These are phyloP conservation scores for Inga oerstediana DNA, from an alignment of 306 rosid species.

Conservation along the genomic window DNA sequence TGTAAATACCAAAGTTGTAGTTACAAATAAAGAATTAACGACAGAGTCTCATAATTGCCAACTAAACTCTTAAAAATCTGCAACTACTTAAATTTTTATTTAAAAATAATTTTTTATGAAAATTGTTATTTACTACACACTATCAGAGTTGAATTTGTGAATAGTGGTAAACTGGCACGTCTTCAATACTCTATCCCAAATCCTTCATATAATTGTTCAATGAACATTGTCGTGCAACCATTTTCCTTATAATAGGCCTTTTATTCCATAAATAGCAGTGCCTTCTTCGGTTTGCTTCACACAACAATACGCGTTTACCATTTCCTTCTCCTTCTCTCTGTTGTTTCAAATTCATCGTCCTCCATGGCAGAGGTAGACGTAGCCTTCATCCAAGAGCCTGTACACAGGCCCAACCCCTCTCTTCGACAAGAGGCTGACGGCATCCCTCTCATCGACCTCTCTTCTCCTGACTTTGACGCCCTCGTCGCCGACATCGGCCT, in stretches of 20 bases:
- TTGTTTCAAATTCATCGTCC: not conserved
- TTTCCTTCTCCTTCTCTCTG: not conserved
- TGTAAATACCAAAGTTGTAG: too few relatives aligned
- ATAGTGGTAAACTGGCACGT: too few relatives aligned
- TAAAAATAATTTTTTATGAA: too few relatives aligned
- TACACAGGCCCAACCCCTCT: conserved; percentile 56
- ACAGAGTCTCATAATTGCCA: too few relatives aligned
- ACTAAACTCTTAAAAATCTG: too few relatives aligned
- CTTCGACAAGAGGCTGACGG: conserved; percentile 27
- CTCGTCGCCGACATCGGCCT: conserved; percentile 31
- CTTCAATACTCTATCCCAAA: too few relatives aligned
- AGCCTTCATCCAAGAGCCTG: conserved; percentile 59
- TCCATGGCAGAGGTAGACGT: conserved; percentile 62
- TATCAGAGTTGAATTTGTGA: too few relatives aligned
- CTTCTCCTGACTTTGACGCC: not conserved
- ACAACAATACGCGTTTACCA: not conserved
- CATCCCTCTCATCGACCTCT: conserved; percentile 66
- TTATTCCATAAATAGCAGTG: not conserved
- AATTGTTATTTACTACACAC: too few relatives aligned
- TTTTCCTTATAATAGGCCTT: too few relatives aligned
- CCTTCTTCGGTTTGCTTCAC: not conserved
- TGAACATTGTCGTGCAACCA: not conserved
- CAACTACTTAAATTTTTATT: too few relatives aligned
- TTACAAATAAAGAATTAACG: too few relatives aligned
- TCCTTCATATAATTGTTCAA: not conserved